Conservation (phyloP, 2,329 filamentous ascomycete genomes). For the Botrytis aclada region DNA sequence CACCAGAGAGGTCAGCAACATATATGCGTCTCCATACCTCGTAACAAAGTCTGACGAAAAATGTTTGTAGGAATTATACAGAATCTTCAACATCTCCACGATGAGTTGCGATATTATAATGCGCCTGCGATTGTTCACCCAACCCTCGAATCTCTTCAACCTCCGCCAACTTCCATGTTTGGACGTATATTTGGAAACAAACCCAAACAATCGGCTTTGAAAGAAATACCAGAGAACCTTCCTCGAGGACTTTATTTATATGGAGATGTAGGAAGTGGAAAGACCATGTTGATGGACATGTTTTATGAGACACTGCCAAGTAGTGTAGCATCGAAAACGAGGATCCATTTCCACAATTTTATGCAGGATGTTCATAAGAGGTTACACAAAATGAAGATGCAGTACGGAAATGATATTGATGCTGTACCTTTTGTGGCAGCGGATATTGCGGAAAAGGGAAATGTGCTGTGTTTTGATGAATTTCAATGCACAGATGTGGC, state of each 20-base stretch:
- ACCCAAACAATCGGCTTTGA: slow-evolving; percentile 38
- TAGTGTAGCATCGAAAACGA: slow-evolving; percentile 76
- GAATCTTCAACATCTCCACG: slow-evolving; percentile 82
- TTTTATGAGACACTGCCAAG: slow-evolving; percentile 89
- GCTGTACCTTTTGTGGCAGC: slow-evolving; percentile 89
- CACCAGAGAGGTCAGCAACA: slow-evolving; percentile 73
- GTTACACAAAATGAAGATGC: slow-evolving; percentile 84
- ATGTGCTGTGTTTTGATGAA: slow-evolving; percentile 95
- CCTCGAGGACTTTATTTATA: slow-evolving; percentile 92
- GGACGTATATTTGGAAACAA: slow-evolving; percentile 58
- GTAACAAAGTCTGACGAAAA: slow-evolving; percentile 20
- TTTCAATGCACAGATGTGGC: slow-evolving; percentile 99
- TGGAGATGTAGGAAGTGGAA: slow-evolving; percentile 94
- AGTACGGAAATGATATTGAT: slow-evolving; percentile 85
- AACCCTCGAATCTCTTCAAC: slow-evolving; percentile 65
- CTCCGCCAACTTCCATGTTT: slow-evolving; percentile 51
- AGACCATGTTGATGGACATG: slow-evolving; percentile 99
- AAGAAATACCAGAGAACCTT: slow-evolving; percentile 65
- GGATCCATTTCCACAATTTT: slow-evolving; percentile 99
- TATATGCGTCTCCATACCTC: background rate
- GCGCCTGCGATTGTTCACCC: slow-evolving; percentile 75
- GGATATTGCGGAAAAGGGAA: slow-evolving; percentile 81
- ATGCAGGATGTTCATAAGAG: slow-evolving; percentile 97
- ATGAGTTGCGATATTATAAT: slow-evolving; percentile 71
- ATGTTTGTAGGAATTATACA: slow-evolving; percentile 71